Conservation (phyloP, 2,329 filamentous ascomycete genomes). For the Monosporascus sp. region DNA sequence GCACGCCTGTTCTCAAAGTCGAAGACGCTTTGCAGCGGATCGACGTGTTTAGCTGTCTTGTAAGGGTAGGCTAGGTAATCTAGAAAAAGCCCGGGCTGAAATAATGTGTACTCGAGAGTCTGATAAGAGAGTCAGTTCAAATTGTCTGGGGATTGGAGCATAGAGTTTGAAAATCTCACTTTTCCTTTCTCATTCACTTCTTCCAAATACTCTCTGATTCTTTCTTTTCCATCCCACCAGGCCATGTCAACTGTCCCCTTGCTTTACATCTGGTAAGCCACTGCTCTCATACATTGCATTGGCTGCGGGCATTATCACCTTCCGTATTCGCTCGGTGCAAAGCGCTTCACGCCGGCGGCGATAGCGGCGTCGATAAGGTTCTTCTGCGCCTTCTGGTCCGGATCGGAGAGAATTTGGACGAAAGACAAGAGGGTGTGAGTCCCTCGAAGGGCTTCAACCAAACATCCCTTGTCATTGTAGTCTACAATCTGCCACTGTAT, state of each 20-base stretch:
- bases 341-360: conserved; percentile 53
- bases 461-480: conserved; percentile 35
- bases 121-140: conserved; percentile 15
- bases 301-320: conserved; percentile 25
- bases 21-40: conserved; percentile 31
- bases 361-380: conserved; percentile 55
- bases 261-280: conserved; percentile 14
- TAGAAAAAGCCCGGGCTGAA: conserved; percentile 49
- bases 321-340: conserved; percentile 56
- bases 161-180: conserved; percentile 16
- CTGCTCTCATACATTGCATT: background rate
- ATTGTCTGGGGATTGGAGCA: background rate
- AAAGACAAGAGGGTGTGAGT: conserved; percentile 51
- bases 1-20: conserved; percentile 37
- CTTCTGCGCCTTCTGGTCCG: conserved; percentile 38
- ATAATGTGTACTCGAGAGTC: conserved; percentile 51
- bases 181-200: conserved; percentile 43
- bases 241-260: conserved; percentile 31
- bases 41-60: conserved; percentile 39
- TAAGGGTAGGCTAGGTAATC: conserved; percentile 50
- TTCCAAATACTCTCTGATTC: conserved; percentile 43
- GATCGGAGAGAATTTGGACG: conserved; percentile 30
- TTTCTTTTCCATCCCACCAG: conserved; percentile 47
- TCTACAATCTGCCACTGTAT: conserved; percentile 37
- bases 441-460: conserved; percentile 36